Evolutionary conservation across 495 filamentous ascomycete species (phyloP), one percentile per base, ranked within the genome.

Genomic region (Rhypophila decipiens): DNA sequence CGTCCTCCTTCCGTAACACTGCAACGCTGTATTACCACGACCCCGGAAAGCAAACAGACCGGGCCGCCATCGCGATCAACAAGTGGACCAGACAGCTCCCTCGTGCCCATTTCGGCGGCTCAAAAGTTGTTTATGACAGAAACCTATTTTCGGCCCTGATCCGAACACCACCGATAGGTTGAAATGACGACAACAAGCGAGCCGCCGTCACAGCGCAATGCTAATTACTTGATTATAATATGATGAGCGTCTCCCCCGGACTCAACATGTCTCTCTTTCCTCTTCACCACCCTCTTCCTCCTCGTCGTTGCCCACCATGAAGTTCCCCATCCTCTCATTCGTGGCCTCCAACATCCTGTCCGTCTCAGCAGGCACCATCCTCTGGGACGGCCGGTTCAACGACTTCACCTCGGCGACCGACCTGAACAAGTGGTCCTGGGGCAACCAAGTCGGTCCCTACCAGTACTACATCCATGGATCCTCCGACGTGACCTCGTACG

Each of bases 401-500:
- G 77, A 77, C 42, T 46, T 80, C 42, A 56, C 57, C 13, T 69
- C 74, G 10, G 67, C 72, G 44, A 54, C 67, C 13, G 76, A 77
- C 51, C 66, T 82, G 4, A 70, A 71, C 58, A 70, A 73, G 49
- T 85, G 82, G 84, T 84, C 80, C 11, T 87, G 77, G 76, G 70
- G 70, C 0, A 80, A 77, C 61, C 75, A 83, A 65, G 76, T 84
- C 47, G 79, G 79, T 7, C 73, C 79, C 1, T 87, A 79, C 64
- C 82, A 86, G 59, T 86, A 83, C 71, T 86, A 87, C 66, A 87
- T 87, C 65, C 80, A 86, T 67, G 82, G 82, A 3, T 57, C 63
- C 7, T 74, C 68, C 17, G 31, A 61, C 2, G 78, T 82, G 2
- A 66, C 69, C 13, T 53, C 76, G 42, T 85, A 86, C 51, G 73